Conservation (phyloP, 2,329 filamentous ascomycete species). For the Blastomyces parvus region DNA sequence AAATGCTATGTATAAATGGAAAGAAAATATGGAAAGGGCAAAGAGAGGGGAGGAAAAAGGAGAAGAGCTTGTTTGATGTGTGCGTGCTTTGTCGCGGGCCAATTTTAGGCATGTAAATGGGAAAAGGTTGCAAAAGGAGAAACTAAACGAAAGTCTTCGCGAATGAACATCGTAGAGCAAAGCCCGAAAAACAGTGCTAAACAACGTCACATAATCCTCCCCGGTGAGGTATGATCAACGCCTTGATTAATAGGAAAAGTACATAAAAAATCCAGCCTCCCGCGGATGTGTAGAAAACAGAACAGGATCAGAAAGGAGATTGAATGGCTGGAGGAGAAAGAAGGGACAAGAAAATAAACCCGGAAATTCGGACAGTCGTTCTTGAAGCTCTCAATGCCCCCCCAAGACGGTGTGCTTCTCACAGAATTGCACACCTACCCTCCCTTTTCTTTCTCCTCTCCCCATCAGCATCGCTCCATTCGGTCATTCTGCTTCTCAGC, state of each 20-base stretch:
- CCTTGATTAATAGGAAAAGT: neutral
- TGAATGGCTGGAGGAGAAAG: neutral
- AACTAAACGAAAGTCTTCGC: neutral
- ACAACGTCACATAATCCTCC: neutral
- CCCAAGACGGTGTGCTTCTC: constrained; percentile 1
- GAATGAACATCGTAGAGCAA: neutral
- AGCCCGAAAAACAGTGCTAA: neutral
- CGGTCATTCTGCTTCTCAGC: constrained; percentile 31
- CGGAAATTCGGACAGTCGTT: neutral
- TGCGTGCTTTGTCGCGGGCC: neutral
- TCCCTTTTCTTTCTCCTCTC: constrained; percentile 28
- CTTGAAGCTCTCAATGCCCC: neutral
- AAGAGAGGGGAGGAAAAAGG: neutral
- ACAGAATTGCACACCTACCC: constrained; percentile 34
- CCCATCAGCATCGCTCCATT: constrained; percentile 32
- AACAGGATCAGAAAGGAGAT: neutral
- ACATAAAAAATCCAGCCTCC: neutral
- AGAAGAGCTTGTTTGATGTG: neutral
- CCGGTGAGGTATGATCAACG: neutral
- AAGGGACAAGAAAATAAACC: neutral
- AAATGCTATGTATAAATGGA: neutral
- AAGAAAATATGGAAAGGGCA: neutral
- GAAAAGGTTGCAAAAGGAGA: neutral
- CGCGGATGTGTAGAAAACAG: neutral
- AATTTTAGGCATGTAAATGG: neutral